Conservation (phyloP, 2,329 filamentous ascomycete species). For the Neofusicoccum cordaticola region DNA sequence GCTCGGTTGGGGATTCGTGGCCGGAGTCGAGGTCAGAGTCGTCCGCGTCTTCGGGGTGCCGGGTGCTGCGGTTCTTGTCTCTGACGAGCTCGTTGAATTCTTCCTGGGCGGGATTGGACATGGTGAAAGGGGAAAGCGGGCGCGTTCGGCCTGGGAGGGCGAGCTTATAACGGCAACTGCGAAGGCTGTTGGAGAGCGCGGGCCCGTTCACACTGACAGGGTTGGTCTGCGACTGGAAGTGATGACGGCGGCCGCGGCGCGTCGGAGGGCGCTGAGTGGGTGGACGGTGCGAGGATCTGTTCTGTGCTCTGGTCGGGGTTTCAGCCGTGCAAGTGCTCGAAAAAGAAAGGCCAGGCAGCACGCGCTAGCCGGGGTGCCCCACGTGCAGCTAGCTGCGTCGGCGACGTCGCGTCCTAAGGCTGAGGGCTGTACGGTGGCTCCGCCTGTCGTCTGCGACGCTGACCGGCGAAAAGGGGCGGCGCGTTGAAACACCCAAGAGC, state of each 20-base stretch:
- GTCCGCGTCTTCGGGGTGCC: constrained; percentile 49
- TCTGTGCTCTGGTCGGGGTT: constrained; percentile 12
- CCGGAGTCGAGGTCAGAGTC: constrained; percentile 58
- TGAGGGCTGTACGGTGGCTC: constrained; percentile 10
- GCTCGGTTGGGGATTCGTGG: constrained; percentile 39
- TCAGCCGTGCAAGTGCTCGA: constrained; percentile 7
- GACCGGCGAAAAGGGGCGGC: constrained; percentile 11
- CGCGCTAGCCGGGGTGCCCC: constrained; percentile 13
- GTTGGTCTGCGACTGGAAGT: constrained; percentile 1
- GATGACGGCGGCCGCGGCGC: constrained; percentile 9
- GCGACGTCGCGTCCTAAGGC: not conserved
- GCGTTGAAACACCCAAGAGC: constrained; percentile 3
- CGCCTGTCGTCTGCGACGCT: constrained; percentile 3
- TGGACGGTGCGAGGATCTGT: constrained; percentile 14
- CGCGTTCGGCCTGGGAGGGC: constrained; percentile 8
- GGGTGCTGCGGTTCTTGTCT: constrained; percentile 42
- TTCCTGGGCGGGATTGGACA: constrained; percentile 43
- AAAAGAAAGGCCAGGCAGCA: constrained; percentile 1
- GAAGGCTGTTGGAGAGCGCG: constrained; percentile 1
- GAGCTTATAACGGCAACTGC: constrained; percentile 14
- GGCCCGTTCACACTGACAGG: constrained; percentile 11
- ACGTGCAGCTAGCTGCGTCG: constrained; percentile 2
- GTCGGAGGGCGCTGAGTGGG: constrained; percentile 13
- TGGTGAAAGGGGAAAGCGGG: constrained; percentile 22
- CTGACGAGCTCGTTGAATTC: constrained; percentile 53